These are phyloP conservation scores for Pseudonitzschia multistriata DNA, from an alignment of 108 stramenopile species.

Conservation along the genomic window DNA sequence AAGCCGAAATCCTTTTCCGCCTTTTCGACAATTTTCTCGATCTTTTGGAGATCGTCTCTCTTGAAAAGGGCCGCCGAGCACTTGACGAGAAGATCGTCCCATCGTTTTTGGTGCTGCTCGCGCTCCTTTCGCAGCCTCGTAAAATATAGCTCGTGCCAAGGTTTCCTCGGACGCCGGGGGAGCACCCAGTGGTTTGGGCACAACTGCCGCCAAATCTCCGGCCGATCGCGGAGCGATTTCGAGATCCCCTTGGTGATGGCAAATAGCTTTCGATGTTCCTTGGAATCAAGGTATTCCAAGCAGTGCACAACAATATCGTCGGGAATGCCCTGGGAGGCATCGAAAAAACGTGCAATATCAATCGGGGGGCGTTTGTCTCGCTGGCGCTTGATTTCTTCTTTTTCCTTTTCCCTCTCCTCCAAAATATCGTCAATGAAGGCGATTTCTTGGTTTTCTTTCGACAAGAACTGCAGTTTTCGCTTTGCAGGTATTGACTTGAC, in stretches of 20 bases:
- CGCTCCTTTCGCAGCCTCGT: constrained; percentile 50
- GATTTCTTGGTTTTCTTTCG: constrained; percentile 34
- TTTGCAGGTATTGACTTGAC: background rate
- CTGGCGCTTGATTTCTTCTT: constrained; percentile 27
- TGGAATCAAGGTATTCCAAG: constrained; percentile 45
- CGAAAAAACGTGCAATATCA: constrained; percentile 65
- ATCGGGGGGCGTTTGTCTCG: constrained; percentile 32
- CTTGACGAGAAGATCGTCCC: constrained; percentile 65
- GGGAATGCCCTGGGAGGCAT: constrained; percentile 53
- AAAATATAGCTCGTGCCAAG: constrained; percentile 75
- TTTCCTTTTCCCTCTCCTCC: constrained; percentile 43
- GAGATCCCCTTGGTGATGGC: constrained; percentile 46
- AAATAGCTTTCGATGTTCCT: constrained; percentile 57
- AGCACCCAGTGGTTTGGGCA: constrained; percentile 75
- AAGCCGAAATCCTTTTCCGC: constrained; percentile 66
- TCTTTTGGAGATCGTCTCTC: constrained; percentile 61
- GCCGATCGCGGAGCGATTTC: constrained; percentile 48
- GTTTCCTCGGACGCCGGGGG: constrained; percentile 74
- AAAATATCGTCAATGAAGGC: constrained; percentile 68
- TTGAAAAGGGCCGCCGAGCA: constrained; percentile 48
- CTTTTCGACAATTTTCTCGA: constrained; percentile 56
- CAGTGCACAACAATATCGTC: constrained; percentile 67
- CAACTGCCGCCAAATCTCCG: constrained; percentile 55
- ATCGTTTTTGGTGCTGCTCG: constrained; percentile 52
- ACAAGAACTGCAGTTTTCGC: constrained; percentile 8